Evolutionary conservation across 2,329 filamentous ascomycete species (phyloP).

Genomic region (Botrytis porri): DNA sequence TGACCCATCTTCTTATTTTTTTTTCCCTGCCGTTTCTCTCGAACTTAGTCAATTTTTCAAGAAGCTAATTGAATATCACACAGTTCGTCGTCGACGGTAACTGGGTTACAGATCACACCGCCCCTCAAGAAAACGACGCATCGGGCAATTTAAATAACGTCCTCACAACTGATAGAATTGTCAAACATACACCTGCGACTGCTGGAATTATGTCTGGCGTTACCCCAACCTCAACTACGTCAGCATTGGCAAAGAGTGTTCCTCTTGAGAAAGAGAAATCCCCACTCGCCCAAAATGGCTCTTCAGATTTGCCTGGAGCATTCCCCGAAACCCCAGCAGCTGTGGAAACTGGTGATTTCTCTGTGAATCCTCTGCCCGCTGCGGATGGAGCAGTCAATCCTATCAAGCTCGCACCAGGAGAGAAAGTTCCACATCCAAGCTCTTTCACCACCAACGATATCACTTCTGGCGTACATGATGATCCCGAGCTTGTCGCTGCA

Average conservation of each 20-base stretch:
- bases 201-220: slow-evolving; percentile 61
- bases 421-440: slow-evolving; percentile 69
- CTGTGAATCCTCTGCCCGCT: slow-evolving; percentile 61
- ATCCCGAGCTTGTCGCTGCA: slow-evolving; percentile 72
- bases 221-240: slow-evolving; percentile 68
- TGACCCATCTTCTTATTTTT: neutral
- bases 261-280: slow-evolving; percentile 52
- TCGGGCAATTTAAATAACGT: slow-evolving; percentile 92
- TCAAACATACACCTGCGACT: slow-evolving; percentile 46
- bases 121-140: slow-evolving; percentile 77
- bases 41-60: neutral
- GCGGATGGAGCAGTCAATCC: slow-evolving; percentile 71
- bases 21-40: neutral
- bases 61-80: slow-evolving; percentile 20
- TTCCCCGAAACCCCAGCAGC: slow-evolving; percentile 70
- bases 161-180: slow-evolving; percentile 70
- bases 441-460: slow-evolving; percentile 64
- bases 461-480: slow-evolving; percentile 71
- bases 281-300: slow-evolving; percentile 32
- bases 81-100: slow-evolving; percentile 93
- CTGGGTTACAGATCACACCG: slow-evolving; percentile 81
- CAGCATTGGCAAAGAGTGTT: slow-evolving; percentile 63
- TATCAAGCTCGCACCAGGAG: slow-evolving; percentile 73
- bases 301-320: slow-evolving; percentile 58
- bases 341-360: slow-evolving; percentile 43